Percentiles rank a stretch among this genome's conserved stretches.
phyloP scores from a whole-genome alignment of 495 filamentous ascomycete species.

The Penicillium herquei region DNA sequence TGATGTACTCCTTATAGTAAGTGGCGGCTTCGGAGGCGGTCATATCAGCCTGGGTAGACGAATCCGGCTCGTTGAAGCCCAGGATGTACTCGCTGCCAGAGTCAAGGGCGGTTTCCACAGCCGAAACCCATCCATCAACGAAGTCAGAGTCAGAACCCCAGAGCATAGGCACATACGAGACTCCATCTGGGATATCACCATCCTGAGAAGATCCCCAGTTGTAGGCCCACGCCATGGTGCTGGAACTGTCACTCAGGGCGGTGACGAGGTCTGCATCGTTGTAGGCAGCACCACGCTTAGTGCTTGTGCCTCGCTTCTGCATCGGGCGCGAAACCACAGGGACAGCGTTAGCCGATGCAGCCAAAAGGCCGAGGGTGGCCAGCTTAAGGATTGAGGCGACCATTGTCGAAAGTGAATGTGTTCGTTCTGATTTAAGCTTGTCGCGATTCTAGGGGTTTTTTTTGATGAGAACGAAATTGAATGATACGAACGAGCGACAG shows the following conservation, averaged over 20 bases:
- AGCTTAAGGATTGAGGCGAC: background rate
- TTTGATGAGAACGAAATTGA: background rate
- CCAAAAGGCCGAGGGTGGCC: background rate
- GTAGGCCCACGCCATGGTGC: slow-evolving; percentile 58
- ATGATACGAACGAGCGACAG: background rate
- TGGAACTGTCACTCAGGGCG: slow-evolving; percentile 19
- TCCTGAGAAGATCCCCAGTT: slow-evolving; percentile 59
- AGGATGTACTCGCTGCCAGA: slow-evolving; percentile 56
- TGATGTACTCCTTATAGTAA: slow-evolving; percentile 58
- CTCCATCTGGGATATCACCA: slow-evolving; percentile 26
- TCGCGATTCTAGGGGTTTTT: too few species aligned
- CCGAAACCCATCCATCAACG: slow-evolving; percentile 46
- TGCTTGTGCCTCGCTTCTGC: background rate
- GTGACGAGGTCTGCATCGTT: slow-evolving; percentile 54
- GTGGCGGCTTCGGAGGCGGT: slow-evolving; percentile 50
- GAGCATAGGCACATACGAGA: slow-evolving; percentile 65
- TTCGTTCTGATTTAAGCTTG: too few species aligned
- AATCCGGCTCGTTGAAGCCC: slow-evolving; percentile 77
- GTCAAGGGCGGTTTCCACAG: slow-evolving; percentile 52
- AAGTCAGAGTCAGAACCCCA: slow-evolving; percentile 47
- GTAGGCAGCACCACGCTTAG: slow-evolving; percentile 64
- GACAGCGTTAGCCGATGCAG: background rate
- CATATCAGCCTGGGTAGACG: slow-evolving; percentile 58
- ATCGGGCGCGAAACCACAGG: background rate
- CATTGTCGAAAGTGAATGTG: background rate